Base-by-base conservation (phyloP, 2,329 filamentous ascomycete genomes). In the Davidsoniella virescens region DNA sequence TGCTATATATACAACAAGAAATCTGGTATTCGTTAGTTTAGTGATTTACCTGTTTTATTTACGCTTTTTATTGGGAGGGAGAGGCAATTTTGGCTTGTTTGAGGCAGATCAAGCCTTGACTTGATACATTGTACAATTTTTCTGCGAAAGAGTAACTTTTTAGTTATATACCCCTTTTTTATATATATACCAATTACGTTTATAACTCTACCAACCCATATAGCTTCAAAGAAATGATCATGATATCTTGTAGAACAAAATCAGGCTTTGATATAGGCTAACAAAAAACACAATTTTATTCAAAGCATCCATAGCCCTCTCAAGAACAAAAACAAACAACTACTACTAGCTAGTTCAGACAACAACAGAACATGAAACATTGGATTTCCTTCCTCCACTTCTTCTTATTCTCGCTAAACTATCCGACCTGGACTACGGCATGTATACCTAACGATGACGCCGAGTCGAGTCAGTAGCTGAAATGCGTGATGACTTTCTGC, bases 371-470 rank as follows among this genome's bases (percentile, higher is more conserved):
- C 26, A 33, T 33, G 26, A 33, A 33, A 29, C 10, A 29, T 5
- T 29, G 26, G 26, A 29, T 33, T 33, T 33, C 26, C 26, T 10
- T 25, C 41, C 20, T 18, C n/a, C 16, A 16, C 23, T 20, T 25
- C 41, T 38, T 18, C 20, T 23, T 33, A 16, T 46, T 17, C 41
- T 17, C 17, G 29, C 14, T 16, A 26, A 6, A 23, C 7, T 17
- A 25, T 49, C 37, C 25, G 17, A 42, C 14, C 26, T 14, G 16
- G 17, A 18, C 18, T 29, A 37, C 44, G 29, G 29, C 40, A 40
- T 17, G 39, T 39, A 49, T 39, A 44, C 49, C 51, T 52, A 52
- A n/a, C 51, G 46, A 44, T 52, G 51, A 20, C 51, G 46, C 42
- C 51, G 41, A 7, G 51, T 45, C 26, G 50, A 52, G 29, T 52